phyloP scores from a whole-genome alignment of 345 rosid genomes.

The Garcia nutans region DNA sequence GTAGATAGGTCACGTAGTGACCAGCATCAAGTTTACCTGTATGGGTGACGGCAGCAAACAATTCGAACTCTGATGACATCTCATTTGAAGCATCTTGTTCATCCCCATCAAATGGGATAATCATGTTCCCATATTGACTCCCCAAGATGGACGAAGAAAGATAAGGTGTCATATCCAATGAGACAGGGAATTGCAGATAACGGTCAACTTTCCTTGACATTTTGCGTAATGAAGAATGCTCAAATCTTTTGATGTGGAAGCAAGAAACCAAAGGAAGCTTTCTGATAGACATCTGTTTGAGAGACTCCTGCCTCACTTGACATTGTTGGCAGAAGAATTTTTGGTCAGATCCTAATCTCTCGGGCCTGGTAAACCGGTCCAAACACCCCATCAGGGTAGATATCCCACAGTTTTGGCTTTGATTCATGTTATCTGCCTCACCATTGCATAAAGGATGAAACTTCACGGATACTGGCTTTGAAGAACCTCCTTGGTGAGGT shows the following conservation, averaged over 20 bases:
- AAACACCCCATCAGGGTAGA: constrained; percentile 78
- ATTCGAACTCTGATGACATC: constrained; percentile 63
- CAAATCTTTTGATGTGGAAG: constrained; percentile 87
- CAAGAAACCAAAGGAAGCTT: constrained; percentile 83
- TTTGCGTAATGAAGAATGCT: constrained; percentile 63
- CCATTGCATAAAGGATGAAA: constrained; percentile 45
- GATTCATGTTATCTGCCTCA: constrained; percentile 39
- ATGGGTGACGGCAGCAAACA: constrained; percentile 82
- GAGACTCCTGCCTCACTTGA: constrained; percentile 68
- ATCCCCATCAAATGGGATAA: constrained; percentile 56
- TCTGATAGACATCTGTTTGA: constrained; percentile 85
- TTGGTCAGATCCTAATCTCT: constrained; percentile 87
- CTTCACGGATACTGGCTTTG: constrained; percentile 32
- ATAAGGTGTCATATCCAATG: constrained; percentile 73
- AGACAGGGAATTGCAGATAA: constrained; percentile 81
- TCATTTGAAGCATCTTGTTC: constrained; percentile 51
- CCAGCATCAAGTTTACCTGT: constrained; percentile 85
- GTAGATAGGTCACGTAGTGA: constrained; percentile 77
- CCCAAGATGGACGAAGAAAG: constrained; percentile 74
- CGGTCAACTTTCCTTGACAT: constrained; percentile 71
- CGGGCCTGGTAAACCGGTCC: constrained; percentile 75
- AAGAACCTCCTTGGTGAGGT: constrained; percentile 36
- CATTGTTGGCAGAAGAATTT: constrained; percentile 82
- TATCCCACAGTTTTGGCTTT: constrained; percentile 39
- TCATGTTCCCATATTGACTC: constrained; percentile 71